Conservation (phyloP, 352 stramenopile species). For the Phytophthora syringae region DNA sequence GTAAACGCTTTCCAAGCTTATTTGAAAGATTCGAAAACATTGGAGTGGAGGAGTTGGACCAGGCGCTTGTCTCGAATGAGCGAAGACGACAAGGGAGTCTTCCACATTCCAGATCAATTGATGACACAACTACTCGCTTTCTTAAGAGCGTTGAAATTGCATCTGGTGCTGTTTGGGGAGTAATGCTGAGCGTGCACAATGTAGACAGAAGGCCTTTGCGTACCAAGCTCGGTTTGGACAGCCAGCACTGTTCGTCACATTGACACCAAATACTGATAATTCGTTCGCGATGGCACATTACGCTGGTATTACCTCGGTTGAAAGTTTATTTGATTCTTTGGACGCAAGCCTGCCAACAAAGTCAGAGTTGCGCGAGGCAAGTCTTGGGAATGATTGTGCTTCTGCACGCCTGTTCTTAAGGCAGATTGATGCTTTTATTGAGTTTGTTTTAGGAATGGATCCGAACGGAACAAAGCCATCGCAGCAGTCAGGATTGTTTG, state of each 20-base stretch:
- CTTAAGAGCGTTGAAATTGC: background rate
- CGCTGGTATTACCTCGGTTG: background rate
- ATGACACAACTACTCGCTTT: background rate
- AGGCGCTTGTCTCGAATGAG: background rate
- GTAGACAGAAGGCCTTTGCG: too few species aligned
- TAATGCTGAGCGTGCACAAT: background rate
- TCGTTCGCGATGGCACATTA: conserved; percentile 10
- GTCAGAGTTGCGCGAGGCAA: too few species aligned
- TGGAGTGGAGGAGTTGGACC: background rate
- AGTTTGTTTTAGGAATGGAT: conserved; percentile 6
- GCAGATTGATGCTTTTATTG: conserved; percentile 9
- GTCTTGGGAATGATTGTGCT: conserved; percentile 1
- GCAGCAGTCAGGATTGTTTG: background rate
- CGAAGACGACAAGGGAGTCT: background rate
- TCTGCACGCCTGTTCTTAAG: conserved; percentile 9
- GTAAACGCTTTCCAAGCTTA: background rate
- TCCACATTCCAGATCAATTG: background rate
- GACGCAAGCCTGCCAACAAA: conserved; percentile 5
- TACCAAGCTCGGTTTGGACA: too few species aligned
- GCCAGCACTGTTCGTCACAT: conserved; percentile 9
- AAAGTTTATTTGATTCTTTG: conserved; percentile 1
- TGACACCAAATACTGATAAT: conserved; percentile 1
- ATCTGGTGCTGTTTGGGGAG: background rate
- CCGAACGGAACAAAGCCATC: background rate
- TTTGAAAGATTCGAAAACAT: conserved; percentile 3